Evolutionary conservation across 2,329 filamentous ascomycete species (phyloP).

Genomic region (Fusarium penzigii): DNA sequence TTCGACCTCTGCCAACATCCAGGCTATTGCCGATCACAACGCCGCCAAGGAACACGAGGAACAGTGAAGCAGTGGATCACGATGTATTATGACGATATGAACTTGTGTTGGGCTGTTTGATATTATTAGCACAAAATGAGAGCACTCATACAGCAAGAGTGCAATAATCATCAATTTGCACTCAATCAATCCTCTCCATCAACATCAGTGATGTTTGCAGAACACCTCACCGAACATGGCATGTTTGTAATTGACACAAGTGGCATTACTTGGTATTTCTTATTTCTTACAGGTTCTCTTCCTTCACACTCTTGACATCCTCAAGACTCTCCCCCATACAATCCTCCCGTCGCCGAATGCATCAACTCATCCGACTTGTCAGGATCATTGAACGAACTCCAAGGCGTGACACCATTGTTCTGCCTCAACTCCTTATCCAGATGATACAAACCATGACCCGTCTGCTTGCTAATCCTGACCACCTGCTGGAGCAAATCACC

Average conservation of each 20-base stretch:
- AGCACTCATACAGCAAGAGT: too few species aligned
- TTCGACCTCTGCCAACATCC: not conserved
- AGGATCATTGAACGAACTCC: conserved; percentile 5
- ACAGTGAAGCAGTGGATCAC: not conserved
- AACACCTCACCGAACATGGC: too few species aligned
- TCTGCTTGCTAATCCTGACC: conserved; percentile 4
- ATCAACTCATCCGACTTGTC: conserved; percentile 7
- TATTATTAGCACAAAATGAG: too few species aligned
- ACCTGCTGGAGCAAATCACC: conserved; percentile 7
- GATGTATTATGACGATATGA: too few species aligned
- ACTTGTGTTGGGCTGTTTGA: too few species aligned
- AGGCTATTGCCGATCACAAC: not conserved
- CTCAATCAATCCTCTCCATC: too few species aligned
- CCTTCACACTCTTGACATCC: not conserved
- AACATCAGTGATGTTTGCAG: too few species aligned
- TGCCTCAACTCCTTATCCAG: conserved; percentile 6
- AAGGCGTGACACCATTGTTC: conserved; percentile 4
- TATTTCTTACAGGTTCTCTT: too few species aligned
- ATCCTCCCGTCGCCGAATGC: not conserved
- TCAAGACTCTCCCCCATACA: not conserved
- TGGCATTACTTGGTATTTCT: too few species aligned
- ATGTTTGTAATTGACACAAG: too few species aligned
- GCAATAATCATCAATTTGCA: too few species aligned
- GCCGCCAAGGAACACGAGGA: not conserved
- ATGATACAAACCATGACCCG: conserved; percentile 7